Conservation (phyloP, 2,329 filamentous ascomycete genomes). For the Sodiomyces alkalinus region DNA sequence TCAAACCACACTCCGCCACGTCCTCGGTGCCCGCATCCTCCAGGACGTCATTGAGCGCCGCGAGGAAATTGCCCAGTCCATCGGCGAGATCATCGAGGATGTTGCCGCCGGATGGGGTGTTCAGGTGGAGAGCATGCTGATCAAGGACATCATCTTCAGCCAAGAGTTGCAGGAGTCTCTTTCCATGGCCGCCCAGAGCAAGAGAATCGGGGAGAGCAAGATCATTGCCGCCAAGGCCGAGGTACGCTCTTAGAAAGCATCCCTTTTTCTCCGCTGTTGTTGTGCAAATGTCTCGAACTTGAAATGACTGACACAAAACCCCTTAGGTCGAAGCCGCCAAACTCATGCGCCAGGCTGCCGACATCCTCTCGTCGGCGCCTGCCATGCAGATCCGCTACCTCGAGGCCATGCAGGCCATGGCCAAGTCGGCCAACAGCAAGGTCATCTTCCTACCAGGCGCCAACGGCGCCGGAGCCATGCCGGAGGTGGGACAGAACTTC, state of each 20-base stretch:
- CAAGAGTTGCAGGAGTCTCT: constrained; percentile 90
- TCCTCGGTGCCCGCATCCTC: constrained; percentile 85
- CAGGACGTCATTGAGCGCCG: constrained; percentile 98
- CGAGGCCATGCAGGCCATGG: constrained; percentile 98
- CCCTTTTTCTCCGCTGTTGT: neutral
- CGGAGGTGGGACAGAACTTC: constrained; percentile 23
- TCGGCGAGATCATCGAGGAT: constrained; percentile 94
- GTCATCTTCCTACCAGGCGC: constrained; percentile 65
- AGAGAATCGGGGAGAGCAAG: constrained; percentile 96
- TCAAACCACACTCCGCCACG: constrained; percentile 92
- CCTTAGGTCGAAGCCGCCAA: constrained; percentile 74
- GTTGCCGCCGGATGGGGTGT: constrained; percentile 91
- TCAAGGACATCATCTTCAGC: constrained; percentile 98
- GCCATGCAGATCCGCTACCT: constrained; percentile 98
- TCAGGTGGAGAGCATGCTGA: constrained; percentile 92
- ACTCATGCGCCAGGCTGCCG: constrained; percentile 82
- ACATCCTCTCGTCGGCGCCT: constrained; percentile 79
- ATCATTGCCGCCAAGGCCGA: constrained; percentile 95
- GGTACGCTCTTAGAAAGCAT: constrained; percentile 15
- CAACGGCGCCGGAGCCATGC: constrained; percentile 47
- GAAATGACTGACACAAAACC: constrained; percentile 1
- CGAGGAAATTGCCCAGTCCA: constrained; percentile 90
- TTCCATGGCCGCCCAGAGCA: constrained; percentile 96
- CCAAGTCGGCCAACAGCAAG: constrained; percentile 80
- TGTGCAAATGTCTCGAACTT: neutral